Base-by-base conservation (phyloP, 164 flowering plant genomes). In the Liquidambar formosana region DNA sequence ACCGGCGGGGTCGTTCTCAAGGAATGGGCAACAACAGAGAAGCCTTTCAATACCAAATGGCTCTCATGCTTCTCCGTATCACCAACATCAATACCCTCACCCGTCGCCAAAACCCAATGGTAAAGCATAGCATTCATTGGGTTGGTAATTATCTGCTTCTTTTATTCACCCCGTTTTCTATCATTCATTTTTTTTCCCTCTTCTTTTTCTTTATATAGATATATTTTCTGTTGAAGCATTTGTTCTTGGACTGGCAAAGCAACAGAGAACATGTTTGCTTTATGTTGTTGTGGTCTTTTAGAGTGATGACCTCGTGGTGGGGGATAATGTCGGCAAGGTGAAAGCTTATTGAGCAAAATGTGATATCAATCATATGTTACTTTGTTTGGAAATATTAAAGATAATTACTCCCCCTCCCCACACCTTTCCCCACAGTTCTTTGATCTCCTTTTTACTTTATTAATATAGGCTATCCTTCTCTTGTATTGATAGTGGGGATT, bases 31-130 rank as follows among this genome's bases (percentile, higher is more conserved):
- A 68, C 73, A 66, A 26, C 65, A 71, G 28, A 82, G 91, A 70
- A 84, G 88, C 78, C 88, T 83, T 22, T 86, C 86, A 0, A 80
- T 80, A 27, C 74, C 86, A 18, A 86, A 86, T 66, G 88, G 89
- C 38, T 71, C 83, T 1, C 75, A 80, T 71, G 83, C 82, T 41
- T 89, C 93, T 60, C 93, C 93, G 1, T 82, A 81, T 69, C 88
- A 81, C 63, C 75, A 78, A 15, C 74, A 72, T 45, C 83, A 73
- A 4, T 71, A 43, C 23, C 76, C 79, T 22, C 75, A 64, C 13
- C 87, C 18, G 53, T 84, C 88, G 16, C 90, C 88, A 13, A 82
- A 79, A 75, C 88, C 87, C 47, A 81, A 74, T 64, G 81, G 79
- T 57, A 85, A 83, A 75, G 52, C 82, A 26, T 85, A 75, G 71